Base-by-base conservation (phyloP, 495 filamentous ascomycete species). In the Penicillium longicatenatum region DNA sequence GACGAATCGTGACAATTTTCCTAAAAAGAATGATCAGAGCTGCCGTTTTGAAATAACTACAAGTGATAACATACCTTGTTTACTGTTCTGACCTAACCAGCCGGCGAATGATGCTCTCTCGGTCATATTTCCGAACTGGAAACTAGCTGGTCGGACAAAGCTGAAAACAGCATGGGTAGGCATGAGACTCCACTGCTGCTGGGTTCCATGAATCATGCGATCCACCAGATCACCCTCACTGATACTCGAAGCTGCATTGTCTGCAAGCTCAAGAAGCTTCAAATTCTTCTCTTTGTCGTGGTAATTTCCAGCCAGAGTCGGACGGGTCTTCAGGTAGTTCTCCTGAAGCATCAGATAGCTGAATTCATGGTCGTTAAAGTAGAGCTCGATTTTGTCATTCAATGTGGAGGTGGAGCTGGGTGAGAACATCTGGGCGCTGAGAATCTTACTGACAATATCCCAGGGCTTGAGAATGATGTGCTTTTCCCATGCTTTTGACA, bases 321-420 rank as follows among this genome's bases (percentile, higher is more conserved):
- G 95, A 44, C 82, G 88, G 0, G 92, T 92, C 52, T 83, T 87
- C 4, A 99, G 78, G 63, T 98, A 99, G 64, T 99, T 98, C 71
- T 99, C 94, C 68, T 99, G 93, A 57, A 99, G 84, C 95, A 99
- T 98, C 50, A 99, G 72, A 64, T 87, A 90, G 66, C 90, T 96
- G 71, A 97, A 93, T 64, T 99, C 94, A 64, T 97, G 93, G 62
- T 99, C 94, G 67, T 98, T 97, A 81, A 99, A 99, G 73, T 99
- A 99, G 2, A 99, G 85, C 73, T 98, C 93, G 56, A 92, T 92
- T 76, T 99, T 99, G 69, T 99, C 93, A 65, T 96, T 97, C 46
- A 98, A 75, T 0, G 91, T 93, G 8, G 89, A 77, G 56, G 87
- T 95, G 71, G 89, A 93, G 54, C 82, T 85, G 12, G 83, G 82